Evolutionary conservation across 352 stramenopile genomes (phyloP).

Genomic region (Thraustochytrium sp.): DNA sequence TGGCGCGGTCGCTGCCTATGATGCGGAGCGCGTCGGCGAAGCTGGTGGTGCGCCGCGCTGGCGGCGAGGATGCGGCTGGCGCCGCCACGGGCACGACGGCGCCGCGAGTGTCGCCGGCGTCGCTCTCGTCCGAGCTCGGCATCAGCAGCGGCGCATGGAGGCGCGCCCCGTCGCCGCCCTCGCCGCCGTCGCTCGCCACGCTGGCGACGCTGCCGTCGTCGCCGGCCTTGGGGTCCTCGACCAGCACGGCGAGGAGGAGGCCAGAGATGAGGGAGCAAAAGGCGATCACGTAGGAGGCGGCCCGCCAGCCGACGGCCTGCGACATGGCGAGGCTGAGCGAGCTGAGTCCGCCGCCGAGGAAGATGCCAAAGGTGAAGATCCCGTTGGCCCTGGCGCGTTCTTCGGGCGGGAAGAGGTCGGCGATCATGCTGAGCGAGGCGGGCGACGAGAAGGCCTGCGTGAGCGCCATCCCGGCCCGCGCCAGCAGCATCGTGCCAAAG

Average conservation of each 20-base stretch:
- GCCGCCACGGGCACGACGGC: too few relatives aligned
- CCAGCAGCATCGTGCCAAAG: constrained; percentile 49
- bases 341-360: constrained; percentile 48
- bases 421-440: constrained; percentile 53
- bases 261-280: constrained; percentile 32
- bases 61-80: too few relatives aligned
- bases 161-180: too few relatives aligned
- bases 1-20: constrained; percentile 45
- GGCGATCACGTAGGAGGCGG: constrained; percentile 45
- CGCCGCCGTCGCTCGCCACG: not conserved
- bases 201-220: not conserved
- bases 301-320: constrained; percentile 48
- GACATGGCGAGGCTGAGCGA: constrained; percentile 51
- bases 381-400: constrained; percentile 47
- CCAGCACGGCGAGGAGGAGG: constrained; percentile 35
- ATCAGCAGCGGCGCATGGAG: too few relatives aligned
- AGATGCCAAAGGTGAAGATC: constrained; percentile 50
- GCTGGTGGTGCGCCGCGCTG: too few relatives aligned
- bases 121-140: too few relatives aligned
- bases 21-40: not conserved
- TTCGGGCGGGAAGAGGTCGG: constrained; percentile 51
- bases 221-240: constrained; percentile 42
- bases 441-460: constrained; percentile 49
- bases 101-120: too few relatives aligned
- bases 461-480: constrained; percentile 49